Evolutionary conservation across 2,329 filamentous ascomycete genomes (phyloP).

Genomic region (Ophiognomonia clavigignenti-juglandacearum): DNA sequence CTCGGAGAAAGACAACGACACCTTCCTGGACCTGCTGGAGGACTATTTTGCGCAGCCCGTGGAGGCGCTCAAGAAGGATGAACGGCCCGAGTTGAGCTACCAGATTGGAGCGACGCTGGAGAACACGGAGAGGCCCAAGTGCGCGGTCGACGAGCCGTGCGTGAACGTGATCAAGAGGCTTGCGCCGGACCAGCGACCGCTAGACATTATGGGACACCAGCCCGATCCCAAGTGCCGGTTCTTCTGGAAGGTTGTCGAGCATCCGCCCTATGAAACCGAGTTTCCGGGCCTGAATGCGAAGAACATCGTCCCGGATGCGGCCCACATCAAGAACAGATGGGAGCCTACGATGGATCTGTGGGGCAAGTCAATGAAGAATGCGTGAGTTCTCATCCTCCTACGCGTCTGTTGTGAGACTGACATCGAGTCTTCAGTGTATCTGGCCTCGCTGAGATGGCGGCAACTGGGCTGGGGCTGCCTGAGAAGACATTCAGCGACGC

Average conservation of each 20-base stretch:
- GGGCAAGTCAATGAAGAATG: slow-evolving; percentile 56
- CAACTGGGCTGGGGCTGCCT: slow-evolving; percentile 50
- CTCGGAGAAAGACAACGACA: slow-evolving; percentile 47
- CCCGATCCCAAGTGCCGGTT: slow-evolving; percentile 60
- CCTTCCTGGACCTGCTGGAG: slow-evolving; percentile 58
- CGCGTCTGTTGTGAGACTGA: background rate
- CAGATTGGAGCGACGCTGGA: slow-evolving; percentile 59
- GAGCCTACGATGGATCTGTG: slow-evolving; percentile 50
- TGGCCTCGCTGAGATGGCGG: slow-evolving; percentile 54
- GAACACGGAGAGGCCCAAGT: slow-evolving; percentile 60
- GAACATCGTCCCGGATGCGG: slow-evolving; percentile 49
- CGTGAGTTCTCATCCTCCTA: slow-evolving; percentile 33
- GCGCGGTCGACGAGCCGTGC: slow-evolving; percentile 57
- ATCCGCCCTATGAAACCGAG: slow-evolving; percentile 47
- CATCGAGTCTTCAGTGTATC: slow-evolving; percentile 35
- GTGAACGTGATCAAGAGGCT: slow-evolving; percentile 51
- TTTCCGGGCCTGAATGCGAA: slow-evolving; percentile 52
- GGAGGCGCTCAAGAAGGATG: slow-evolving; percentile 40
- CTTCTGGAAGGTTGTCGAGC: slow-evolving; percentile 57
- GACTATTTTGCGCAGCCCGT: slow-evolving; percentile 59
- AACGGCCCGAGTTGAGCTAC: slow-evolving; percentile 54
- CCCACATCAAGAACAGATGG: slow-evolving; percentile 47
- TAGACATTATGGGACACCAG: slow-evolving; percentile 51
- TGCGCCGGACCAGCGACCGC: slow-evolving; percentile 48
- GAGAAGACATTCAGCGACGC: slow-evolving; percentile 49